Percentiles rank a stretch among this genome's conserved stretches.
Evolutionary conservation across 768 basidiomycete species (phyloP).

Genomic region (Bullera alba): DNA sequence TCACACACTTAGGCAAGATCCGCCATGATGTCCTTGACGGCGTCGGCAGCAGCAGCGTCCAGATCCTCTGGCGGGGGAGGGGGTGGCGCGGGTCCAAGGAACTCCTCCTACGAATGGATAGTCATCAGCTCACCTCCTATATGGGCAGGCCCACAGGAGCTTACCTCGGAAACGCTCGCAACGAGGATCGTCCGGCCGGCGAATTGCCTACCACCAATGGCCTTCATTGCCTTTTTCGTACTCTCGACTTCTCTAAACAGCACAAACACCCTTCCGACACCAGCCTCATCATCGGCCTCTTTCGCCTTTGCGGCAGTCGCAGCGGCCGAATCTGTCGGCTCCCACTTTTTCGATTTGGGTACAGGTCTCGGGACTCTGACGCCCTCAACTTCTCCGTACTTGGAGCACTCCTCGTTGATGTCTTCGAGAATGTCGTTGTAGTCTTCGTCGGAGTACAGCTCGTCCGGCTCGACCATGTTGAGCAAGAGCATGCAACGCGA

Average conservation of each 20-base stretch:
- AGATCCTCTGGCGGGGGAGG: conserved; percentile 35
- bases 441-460: conserved; percentile 80
- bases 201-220: conserved; percentile 66
- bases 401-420: conserved; percentile 54
- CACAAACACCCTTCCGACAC: conserved; percentile 93
- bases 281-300: conserved; percentile 61
- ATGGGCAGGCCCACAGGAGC: too few species aligned
- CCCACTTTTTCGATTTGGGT: conserved; percentile 63
- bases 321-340: conserved; percentile 55
- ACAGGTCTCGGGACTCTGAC: conserved; percentile 36
- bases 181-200: conserved; percentile 45
- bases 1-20: conserved; percentile 1
- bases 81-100: conserved; percentile 37
- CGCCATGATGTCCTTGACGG: conserved; percentile 41
- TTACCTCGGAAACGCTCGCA: conserved; percentile 42
- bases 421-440: conserved; percentile 93
- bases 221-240: conserved; percentile 68
- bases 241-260: conserved; percentile 62
- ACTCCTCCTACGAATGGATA: conserved; percentile 35
- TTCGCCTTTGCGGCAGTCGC: conserved; percentile 56
- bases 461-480: conserved; percentile 96
- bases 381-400: conserved; percentile 41
- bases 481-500: conserved; percentile 91
- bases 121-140: background rate
- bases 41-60: conserved; percentile 41